Percentiles rank a stretch among this genome's conserved stretches.
Conservation (phyloP, 164 flowering plant genomes). For the Macadamia tetraphylla region DNA sequence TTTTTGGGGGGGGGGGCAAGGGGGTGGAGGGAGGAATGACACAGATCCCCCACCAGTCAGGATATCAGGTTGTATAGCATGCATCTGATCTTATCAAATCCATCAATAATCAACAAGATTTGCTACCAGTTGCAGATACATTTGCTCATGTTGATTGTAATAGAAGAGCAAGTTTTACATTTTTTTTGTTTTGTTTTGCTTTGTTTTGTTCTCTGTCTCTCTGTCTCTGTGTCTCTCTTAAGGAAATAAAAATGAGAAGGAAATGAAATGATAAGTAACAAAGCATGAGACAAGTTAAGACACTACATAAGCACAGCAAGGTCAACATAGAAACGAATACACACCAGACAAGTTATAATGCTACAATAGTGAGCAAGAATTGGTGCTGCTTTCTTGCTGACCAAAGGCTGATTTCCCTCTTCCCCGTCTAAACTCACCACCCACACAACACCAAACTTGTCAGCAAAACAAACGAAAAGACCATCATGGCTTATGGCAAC, state of each 20-base stretch:
- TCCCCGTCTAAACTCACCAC: constrained; percentile 37
- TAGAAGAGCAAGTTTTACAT: neutral
- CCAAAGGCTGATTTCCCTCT: constrained; percentile 20
- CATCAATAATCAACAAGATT: no score
- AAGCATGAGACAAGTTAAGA: no score
- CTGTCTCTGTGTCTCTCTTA: neutral
- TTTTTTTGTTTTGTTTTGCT: no score
- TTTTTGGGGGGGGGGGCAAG: no score
- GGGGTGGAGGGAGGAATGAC: no score
- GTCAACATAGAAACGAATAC: neutral
- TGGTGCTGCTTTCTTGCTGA: constrained; percentile 53
- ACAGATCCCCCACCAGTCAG: no score
- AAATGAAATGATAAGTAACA: no score
- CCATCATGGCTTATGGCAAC: constrained; percentile 73
- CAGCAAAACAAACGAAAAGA: constrained; percentile 70
- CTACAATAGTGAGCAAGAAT: constrained; percentile 90
- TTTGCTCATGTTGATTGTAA: neutral
- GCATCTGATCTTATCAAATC: no score
- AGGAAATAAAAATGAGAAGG: neutral
- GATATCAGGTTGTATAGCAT: no score
- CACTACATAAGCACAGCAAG: no score
- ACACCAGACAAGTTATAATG: constrained; percentile 89
- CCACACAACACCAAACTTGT: constrained; percentile 96
- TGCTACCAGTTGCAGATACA: no score
- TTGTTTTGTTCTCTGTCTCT: no score